phyloP scores from a whole-genome alignment of 1,284 basidiomycete species.

The Puccinia triticina region DNA sequence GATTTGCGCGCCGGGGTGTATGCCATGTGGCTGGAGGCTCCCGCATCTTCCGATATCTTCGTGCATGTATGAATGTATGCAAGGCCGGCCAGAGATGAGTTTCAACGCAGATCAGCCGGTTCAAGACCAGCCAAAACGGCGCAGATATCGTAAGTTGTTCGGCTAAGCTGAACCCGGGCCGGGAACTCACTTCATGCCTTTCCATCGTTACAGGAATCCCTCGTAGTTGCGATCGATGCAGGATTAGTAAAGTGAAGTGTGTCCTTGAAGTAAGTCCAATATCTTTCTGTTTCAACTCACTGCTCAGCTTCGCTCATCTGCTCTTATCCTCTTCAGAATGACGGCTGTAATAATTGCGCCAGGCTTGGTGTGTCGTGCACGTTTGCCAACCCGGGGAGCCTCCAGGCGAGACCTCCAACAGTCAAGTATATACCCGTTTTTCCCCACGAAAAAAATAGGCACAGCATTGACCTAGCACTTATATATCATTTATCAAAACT shows the following conservation, averaged over 20 bases:
- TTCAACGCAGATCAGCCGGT: no score
- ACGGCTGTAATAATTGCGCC: slow-evolving; percentile 31
- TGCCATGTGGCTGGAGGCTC: no score
- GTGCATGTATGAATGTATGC: no score
- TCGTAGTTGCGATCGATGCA: slow-evolving; percentile 44
- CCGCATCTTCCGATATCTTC: no score
- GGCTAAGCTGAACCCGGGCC: neutral
- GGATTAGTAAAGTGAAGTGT: slow-evolving; percentile 40
- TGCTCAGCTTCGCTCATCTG: neutral
- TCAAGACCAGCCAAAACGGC: no score
- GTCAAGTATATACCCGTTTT: slow-evolving; percentile 25
- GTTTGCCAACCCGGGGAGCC: slow-evolving; percentile 39
- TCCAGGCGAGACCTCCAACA: slow-evolving; percentile 30
- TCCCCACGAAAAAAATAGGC: neutral
- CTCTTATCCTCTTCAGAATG: neutral
- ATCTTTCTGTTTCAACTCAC: neutral
- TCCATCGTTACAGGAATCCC: slow-evolving; percentile 23
- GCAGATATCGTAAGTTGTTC: no score
- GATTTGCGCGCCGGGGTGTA: no score
- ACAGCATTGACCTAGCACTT: neutral
- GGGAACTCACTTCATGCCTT: no score
- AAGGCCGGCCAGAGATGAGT: no score
- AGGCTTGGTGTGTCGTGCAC: slow-evolving; percentile 13
- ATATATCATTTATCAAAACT: no score
- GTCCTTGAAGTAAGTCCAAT: slow-evolving; percentile 29